A percentile compares a stretch with the other conserved stretches of the same genome.
Conservation (phyloP, 2,329 filamentous ascomycete genomes). For the Trichoderma koningii region DNA sequence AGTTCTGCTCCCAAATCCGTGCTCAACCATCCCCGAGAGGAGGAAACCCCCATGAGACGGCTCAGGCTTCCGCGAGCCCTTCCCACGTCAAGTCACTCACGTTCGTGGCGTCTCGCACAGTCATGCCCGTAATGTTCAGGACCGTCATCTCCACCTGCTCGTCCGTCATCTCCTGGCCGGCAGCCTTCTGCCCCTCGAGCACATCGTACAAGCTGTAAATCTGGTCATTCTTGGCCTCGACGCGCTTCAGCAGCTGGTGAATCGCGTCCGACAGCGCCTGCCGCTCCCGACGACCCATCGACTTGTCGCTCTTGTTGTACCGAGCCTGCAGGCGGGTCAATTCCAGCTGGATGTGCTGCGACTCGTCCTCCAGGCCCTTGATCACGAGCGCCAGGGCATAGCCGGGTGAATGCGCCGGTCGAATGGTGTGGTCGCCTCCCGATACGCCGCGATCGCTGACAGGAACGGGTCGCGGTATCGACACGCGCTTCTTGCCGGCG, state of each 20-base stretch:
- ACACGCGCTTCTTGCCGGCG: conserved; percentile 59
- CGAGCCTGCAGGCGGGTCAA: conserved; percentile 62
- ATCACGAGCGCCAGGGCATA: conserved; percentile 79
- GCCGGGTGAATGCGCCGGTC: conserved; percentile 68
- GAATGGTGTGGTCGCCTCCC: conserved; percentile 57
- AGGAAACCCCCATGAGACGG: neutral
- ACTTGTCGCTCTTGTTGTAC: conserved; percentile 68
- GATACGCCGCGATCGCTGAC: conserved; percentile 62
- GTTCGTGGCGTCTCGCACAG: conserved; percentile 45
- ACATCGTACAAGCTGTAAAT: conserved; percentile 85
- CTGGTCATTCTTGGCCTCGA: conserved; percentile 75
- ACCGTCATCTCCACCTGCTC: conserved; percentile 67
- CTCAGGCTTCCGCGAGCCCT: conserved; percentile 40
- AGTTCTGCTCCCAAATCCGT: too few relatives aligned
- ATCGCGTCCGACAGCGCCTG: conserved; percentile 63
- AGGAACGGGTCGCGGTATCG: conserved; percentile 64
- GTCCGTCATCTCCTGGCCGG: conserved; percentile 63
- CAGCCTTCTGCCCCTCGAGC: conserved; percentile 73
- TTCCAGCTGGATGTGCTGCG: conserved; percentile 72
- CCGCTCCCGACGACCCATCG: conserved; percentile 65
- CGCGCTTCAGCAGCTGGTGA: conserved; percentile 59
- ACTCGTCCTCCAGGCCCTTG: conserved; percentile 78
- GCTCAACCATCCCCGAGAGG: neutral
- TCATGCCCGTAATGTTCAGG: conserved; percentile 54
- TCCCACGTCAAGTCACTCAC: conserved; percentile 48